Evolutionary conservation across 2,329 filamentous ascomycete genomes (phyloP), one percentile per base, ranked within the genome.

Genomic region (Fusarium devonianum): DNA sequence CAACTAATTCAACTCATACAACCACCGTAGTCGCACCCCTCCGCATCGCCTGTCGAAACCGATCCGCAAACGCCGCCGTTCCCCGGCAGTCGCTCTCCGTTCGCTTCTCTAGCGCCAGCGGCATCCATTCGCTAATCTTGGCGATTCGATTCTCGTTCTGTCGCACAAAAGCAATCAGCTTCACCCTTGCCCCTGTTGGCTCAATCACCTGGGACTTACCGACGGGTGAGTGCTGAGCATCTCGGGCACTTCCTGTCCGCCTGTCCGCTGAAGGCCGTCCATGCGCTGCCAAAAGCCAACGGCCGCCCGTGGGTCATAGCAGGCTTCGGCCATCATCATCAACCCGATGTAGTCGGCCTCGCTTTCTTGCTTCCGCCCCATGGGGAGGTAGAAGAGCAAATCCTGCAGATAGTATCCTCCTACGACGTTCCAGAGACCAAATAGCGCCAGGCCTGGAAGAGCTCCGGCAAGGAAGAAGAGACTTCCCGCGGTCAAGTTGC

Each of bases 331-430:
- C 87, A 92, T 92, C 80, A 92, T 88, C 80, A 92, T 84, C 23
- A 92, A 71, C 0, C 89, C 89, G 36, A 92, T 90, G 63, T 89
- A 90, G 65, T 93, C 89, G 0, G 89, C 89, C 73, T 93, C 89
- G 37, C 78, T 83, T 76, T 89, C 89, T 72, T 92, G 88, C 65
- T 79, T 81, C 37, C 89, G 77, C 35, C 82, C 84, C 68, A 88
- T 89, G 1, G 89, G 89, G 52, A 82, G 75, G 37, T 77, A 78
- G 66, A 90, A 84, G n/a, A 86, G 78, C 12, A 89, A 68, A 39
- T 89, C 79, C 19, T 88, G 72, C 16, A 86, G 43, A 65, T 73
- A 50, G 49, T 65, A 68, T 2, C 80, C 71, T 2, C 78, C 74
- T 14, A 81, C 60, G 5, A 78, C 67, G 10, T 69, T 77, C 66